Evolutionary conservation across 768 basidiomycete genomes (phyloP), one percentile per base, ranked within the genome.

Genomic region (Melanogaster broomeanus): DNA sequence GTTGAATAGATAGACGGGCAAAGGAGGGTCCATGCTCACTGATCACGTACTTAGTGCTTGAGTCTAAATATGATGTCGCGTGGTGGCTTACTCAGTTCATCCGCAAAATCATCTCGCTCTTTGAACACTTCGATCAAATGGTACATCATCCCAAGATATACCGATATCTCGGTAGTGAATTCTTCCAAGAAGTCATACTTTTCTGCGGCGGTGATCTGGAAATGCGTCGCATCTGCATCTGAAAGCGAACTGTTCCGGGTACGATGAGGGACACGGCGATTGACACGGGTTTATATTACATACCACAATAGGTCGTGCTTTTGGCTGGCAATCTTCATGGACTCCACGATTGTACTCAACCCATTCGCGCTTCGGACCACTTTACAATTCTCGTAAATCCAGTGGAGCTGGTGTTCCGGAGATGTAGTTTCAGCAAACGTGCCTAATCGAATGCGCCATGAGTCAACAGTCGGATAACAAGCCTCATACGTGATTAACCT

Each of bases 11-110:
- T 94, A 94, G 7, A 96, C 85, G 1, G 96, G 95, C 19, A 98
- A 73, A 12, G 97, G 95, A 12, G 95, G 95, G 42, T 96, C 92
- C 72, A 96, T 78, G 59, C 88, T 89, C 95, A 99, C 96, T 98
- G 56, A 12, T 24, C 46, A 43, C 42, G n/a, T 34, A 42, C 31
- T 66, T 39, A 53, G 47, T 28, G 50, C 27, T 12, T 37, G 44
- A 42, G 30, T 37, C 28, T 25, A 37, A 42, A 19, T 27, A 38
- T 48, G 15, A 39, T 16, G 13, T 18, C 16, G 34, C 18, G 35
- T 42, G 11, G 35, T 42, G 11, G 69, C 95, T 77, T 71, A 97
- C 96, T 98, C 42, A 98, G 76, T 71, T 98, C 96, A 60, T 97
- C 94, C 2, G 91, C 94, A 67, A 98, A 98, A 60, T 93, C 87